Evolutionary conservation across 2,329 filamentous ascomycete genomes (phyloP).

Genomic region (Arthrinium phaeospermum): DNA sequence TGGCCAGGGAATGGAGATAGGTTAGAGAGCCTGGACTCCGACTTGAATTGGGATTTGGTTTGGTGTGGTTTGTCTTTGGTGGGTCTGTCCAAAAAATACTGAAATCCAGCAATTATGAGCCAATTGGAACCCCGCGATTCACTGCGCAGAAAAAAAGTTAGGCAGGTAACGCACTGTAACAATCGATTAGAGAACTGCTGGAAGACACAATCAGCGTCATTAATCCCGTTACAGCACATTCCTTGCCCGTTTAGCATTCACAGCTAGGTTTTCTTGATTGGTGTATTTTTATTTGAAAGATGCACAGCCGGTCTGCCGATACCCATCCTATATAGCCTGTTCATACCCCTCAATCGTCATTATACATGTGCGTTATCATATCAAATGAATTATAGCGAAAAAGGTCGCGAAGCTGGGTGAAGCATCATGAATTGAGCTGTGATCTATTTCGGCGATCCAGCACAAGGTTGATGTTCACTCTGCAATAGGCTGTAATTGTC

Average conservation of each 20-base stretch:
- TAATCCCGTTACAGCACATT: neutral
- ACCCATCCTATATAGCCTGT: neutral
- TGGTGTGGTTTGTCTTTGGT: conserved; percentile 15
- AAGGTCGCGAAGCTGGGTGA: neutral
- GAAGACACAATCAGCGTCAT: conserved; percentile 1
- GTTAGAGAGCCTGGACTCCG: neutral
- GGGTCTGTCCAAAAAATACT: neutral
- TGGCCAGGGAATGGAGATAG: conserved; percentile 16
- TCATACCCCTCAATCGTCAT: neutral
- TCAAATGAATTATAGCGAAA: neutral
- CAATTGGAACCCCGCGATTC: conserved; percentile 16
- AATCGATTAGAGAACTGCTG: conserved; percentile 7
- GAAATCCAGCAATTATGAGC: conserved; percentile 17
- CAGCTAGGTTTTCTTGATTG: neutral
- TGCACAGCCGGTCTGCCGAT: neutral
- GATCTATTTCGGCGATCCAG: neutral
- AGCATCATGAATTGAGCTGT: neutral
- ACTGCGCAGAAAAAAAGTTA: conserved; percentile 8
- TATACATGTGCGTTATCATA: neutral
- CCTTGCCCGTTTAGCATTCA: neutral
- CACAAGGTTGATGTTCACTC: neutral
- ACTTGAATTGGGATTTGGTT: conserved; percentile 18
- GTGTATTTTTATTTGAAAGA: neutral
- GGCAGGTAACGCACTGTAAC: conserved; percentile 13
- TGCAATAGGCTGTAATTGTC: neutral